A percentile compares a stretch with the other conserved stretches of the same genome.
These are phyloP conservation scores for Platismatia glauca DNA, from an alignment of 495 filamentous ascomycete genomes.

Conservation along the genomic window DNA sequence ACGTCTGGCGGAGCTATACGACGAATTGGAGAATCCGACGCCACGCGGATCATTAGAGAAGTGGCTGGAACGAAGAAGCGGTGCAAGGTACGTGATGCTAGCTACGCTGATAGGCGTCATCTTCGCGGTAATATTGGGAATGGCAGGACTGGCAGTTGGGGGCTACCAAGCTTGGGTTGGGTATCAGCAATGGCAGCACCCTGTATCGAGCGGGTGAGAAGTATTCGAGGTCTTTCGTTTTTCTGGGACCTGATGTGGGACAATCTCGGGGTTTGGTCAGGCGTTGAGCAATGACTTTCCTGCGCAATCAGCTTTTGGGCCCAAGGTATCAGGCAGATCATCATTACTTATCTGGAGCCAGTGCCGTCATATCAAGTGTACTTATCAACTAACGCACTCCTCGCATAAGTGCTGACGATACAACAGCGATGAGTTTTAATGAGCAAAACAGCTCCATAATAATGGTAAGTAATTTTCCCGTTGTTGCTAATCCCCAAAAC, in stretches of 20 bases:
- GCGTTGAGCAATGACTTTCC: neutral
- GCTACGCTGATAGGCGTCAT: conserved; percentile 31
- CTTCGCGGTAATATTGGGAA: conserved; percentile 22
- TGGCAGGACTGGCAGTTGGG: conserved; percentile 21
- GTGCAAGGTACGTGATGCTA: conserved; percentile 32
- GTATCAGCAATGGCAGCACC: conserved; percentile 25
- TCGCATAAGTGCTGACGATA: neutral
- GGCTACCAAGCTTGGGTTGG: conserved; percentile 23
- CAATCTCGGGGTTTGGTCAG: neutral
- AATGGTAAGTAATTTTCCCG: too few relatives aligned
- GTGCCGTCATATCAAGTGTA: neutral
- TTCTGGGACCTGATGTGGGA: neutral
- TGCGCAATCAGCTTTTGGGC: neutral
- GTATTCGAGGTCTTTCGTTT: neutral
- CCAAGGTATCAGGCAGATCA: neutral
- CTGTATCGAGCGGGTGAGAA: neutral
- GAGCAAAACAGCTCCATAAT: too few relatives aligned
- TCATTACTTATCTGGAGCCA: neutral
- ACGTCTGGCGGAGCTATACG: conserved; percentile 29
- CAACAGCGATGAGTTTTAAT: too few relatives aligned
- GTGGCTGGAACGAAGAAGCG: conserved; percentile 33
- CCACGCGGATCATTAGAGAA: conserved; percentile 28
- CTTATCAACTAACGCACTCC: neutral
- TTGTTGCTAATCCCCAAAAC: too few relatives aligned
- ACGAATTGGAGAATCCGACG: conserved; percentile 31